A percentile compares a stretch with the other conserved stretches of the same genome.
Conservation (phyloP, 805 yeast genomes). For the Candida gorgasii region DNA sequence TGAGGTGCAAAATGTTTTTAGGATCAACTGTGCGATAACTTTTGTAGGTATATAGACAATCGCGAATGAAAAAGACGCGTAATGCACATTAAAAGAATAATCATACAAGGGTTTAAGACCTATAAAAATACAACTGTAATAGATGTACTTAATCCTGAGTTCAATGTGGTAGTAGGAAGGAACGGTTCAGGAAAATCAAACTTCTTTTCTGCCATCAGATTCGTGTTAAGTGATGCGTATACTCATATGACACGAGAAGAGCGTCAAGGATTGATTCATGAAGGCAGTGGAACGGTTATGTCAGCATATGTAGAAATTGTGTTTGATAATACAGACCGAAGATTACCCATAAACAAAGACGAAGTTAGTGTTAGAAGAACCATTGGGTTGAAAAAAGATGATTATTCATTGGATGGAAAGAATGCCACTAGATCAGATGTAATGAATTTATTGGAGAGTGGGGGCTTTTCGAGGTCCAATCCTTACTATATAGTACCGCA, state of each 20-base stretch:
- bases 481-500: conserved; percentile 98
- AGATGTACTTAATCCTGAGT: conserved; percentile 74
- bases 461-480: conserved; percentile 87
- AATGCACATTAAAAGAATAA: conserved; percentile 53
- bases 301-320: conserved; percentile 90
- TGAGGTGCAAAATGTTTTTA: no score
- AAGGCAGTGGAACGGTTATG: conserved; percentile 87
- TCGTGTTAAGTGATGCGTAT: conserved; percentile 88
- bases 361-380: conserved; percentile 83
- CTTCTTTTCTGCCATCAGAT: conserved; percentile 91
- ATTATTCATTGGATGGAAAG: conserved; percentile 79
- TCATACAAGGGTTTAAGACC: conserved; percentile 91
- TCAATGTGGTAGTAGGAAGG: conserved; percentile 82
- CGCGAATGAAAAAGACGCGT: no score
- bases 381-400: conserved; percentile 91
- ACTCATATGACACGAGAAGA: conserved; percentile 83
- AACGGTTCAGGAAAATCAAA: conserved; percentile 98
- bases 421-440: conserved; percentile 79
- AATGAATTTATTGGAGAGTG: conserved; percentile 79
- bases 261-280: conserved; percentile 83
- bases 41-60: no score
- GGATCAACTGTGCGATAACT: no score
- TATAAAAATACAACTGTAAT: conserved; percentile 81
- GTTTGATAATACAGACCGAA: conserved; percentile 75
- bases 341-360: conserved; percentile 68